A percentile compares a stretch with the other conserved stretches of the same genome.
phyloP scores from a whole-genome alignment of 2,329 filamentous ascomycete genomes.

The Paramyrothecium roridum region DNA sequence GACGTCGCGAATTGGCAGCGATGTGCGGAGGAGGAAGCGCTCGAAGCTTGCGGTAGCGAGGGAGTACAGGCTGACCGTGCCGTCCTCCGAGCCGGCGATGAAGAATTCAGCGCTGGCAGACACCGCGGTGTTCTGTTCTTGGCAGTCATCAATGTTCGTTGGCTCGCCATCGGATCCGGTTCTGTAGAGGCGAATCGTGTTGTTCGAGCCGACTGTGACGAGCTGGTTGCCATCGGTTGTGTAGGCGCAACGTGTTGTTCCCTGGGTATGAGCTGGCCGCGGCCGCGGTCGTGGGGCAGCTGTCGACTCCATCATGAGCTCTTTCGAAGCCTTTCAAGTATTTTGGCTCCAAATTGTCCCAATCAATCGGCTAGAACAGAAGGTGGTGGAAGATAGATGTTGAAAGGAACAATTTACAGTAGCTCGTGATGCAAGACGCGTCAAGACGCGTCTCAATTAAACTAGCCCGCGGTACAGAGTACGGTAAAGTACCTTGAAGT shows the following conservation, averaged over 20 bases:
- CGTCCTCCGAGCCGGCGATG: constrained; percentile 87
- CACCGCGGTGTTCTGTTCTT: constrained; percentile 80
- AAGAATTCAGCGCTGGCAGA: constrained; percentile 78
- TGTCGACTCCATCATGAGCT: constrained; percentile 27
- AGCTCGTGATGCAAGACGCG: constrained; percentile 30
- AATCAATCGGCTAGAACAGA: background rate
- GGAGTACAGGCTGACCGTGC: constrained; percentile 93
- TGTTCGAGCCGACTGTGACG: constrained; percentile 90
- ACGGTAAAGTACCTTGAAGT: constrained; percentile 3
- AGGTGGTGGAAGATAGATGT: constrained; percentile 7
- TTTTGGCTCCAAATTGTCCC: background rate
- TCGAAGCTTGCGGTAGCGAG: constrained; percentile 72
- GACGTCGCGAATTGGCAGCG: constrained; percentile 84
- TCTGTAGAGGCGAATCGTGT: constrained; percentile 87
- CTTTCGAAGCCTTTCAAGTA: background rate
- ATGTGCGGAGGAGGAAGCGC: constrained; percentile 75
- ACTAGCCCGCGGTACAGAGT: too few relatives aligned
- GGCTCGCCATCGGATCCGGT: constrained; percentile 92
- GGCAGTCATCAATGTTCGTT: constrained; percentile 84
- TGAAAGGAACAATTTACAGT: background rate
- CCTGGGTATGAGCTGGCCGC: constrained; percentile 75
- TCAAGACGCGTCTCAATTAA: constrained; percentile 38
- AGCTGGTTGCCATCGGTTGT: constrained; percentile 84
- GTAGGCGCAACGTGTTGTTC: constrained; percentile 83
- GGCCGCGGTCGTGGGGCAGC: constrained; percentile 49